Evolutionary conservation across 2,329 filamentous ascomycete species (phyloP).

Genomic region (Hypoxylon sp.): DNA sequence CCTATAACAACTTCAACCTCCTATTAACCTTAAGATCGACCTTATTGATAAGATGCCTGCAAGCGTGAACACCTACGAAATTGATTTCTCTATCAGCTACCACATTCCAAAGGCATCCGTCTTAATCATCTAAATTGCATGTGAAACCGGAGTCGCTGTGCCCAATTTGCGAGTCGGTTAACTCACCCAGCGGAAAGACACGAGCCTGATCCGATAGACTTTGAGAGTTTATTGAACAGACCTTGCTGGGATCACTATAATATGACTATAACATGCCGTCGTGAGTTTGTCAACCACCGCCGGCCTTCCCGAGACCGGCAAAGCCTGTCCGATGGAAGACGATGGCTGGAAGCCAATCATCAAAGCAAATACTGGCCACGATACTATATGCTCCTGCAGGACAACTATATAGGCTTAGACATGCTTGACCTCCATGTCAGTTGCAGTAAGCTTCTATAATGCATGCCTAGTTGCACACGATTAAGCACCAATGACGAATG

Average conservation of each 20-base stretch:
- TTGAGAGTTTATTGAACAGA: conserved; percentile 3
- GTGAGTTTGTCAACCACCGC: conserved; percentile 20
- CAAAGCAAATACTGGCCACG: conserved; percentile 16
- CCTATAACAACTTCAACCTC: conserved; percentile 31
- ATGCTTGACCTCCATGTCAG: conserved; percentile 20
- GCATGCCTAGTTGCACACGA: conserved; percentile 19
- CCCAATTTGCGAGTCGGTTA: not conserved
- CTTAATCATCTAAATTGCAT: conserved; percentile 4
- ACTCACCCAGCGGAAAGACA: conserved; percentile 1
- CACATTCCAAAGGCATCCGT: conserved; percentile 10
- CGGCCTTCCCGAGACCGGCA: conserved; percentile 36
- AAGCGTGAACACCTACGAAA: conserved; percentile 12
- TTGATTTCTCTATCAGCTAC: conserved; percentile 20
- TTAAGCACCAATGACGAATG: conserved; percentile 20
- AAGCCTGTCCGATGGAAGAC: conserved; percentile 22
- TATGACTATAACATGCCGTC: conserved; percentile 17
- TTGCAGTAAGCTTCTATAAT: conserved; percentile 8
- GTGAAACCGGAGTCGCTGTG: conserved; percentile 1
- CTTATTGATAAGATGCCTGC: conserved; percentile 32
- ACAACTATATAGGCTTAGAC: conserved; percentile 26
- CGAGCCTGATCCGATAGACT: conserved; percentile 3
- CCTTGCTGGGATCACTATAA: conserved; percentile 1
- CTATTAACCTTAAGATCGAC: conserved; percentile 37
- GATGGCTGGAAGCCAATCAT: conserved; percentile 31
- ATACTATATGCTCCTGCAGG: conserved; percentile 27